phyloP scores from a whole-genome alignment of 108 stramenopile species.

The Cylindrotheca fusiformis region DNA sequence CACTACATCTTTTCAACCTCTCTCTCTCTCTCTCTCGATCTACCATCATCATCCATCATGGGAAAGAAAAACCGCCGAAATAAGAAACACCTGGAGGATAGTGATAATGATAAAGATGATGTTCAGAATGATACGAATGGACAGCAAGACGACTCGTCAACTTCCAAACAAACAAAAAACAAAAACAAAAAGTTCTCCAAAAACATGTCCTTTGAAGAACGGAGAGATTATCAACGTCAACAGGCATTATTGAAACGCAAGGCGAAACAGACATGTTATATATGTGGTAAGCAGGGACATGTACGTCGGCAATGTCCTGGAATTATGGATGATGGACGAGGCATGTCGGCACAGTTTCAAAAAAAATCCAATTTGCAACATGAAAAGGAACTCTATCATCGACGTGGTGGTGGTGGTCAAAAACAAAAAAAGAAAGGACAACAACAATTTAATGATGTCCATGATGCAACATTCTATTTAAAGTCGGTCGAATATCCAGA shows the following conservation, averaged over 20 bases:
- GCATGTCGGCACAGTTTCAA: conserved; percentile 19
- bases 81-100: background rate
- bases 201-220: conserved; percentile 24
- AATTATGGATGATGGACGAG: conserved; percentile 38
- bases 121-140: background rate
- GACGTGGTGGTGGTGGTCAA: background rate
- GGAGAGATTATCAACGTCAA: conserved; percentile 29
- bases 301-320: conserved; percentile 32
- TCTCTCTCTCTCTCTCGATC: too few relatives aligned
- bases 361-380: conserved; percentile 6
- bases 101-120: background rate
- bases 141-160: too few relatives aligned
- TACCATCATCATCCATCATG: background rate
- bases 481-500: conserved; percentile 7
- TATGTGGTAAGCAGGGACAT: conserved; percentile 35
- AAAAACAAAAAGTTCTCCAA: background rate
- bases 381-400: conserved; percentile 1
- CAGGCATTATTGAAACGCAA: conserved; percentile 24
- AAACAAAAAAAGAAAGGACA: conserved; percentile 2
- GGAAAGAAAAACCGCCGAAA: conserved; percentile 1
- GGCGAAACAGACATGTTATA: conserved; percentile 19
- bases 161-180: background rate
- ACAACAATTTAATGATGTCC: background rate
- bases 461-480: background rate
- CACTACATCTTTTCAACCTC: too few relatives aligned